Base-by-base conservation (phyloP, 352 stramenopile species). In the Elongisporangium prolatum region DNA sequence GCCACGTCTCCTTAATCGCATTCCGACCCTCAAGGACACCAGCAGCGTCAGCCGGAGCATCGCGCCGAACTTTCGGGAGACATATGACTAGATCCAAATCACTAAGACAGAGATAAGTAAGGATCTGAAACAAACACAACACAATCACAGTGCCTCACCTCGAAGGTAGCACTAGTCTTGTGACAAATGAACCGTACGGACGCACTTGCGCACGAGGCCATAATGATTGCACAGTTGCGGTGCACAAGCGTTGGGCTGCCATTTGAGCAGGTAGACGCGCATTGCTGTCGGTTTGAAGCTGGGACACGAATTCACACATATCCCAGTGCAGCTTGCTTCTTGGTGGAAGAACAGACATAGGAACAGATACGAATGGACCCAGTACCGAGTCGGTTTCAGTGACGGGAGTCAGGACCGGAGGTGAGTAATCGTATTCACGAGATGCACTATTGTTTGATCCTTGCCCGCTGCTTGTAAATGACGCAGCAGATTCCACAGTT, bases 51-150 rank as follows among this genome's bases (percentile, higher is more conserved):
- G 97, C 96, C 38, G 93, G 95, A 9, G 93, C 94, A 71, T 98
- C 96, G 21, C 85, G 84, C 18, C 86, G 92, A n/a, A 99, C 96
- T 63, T 98, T 98, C 28, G 97, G 97, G n/a, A 99, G 77, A 61
- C 95, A 98, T 52, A 99, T 97, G 6, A 99, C 96, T 47, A 99
- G 79, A 68, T 99, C 97, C 16, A 99, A 74, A 74, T 99, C 97
- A 50, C 95, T 77, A 56, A 57, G n/a, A 56, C 2, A 59, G 21
- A 25, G 1, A 59, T n/a, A 21, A 34, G 13, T 63, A 58, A 25
- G 38, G 6, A 18, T 21, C 44, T 22, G 1, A 24, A 69, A 17
- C 56, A 20, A 51, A n/a, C n/a, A 1, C 28, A 63, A 44, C 22
- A 8, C 13, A 44, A 50, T 24, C 11, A 21, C 0, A 16, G 21